Evolutionary conservation across 768 basidiomycete species (phyloP).

Genomic region (Mrakia hoshinonis): DNA sequence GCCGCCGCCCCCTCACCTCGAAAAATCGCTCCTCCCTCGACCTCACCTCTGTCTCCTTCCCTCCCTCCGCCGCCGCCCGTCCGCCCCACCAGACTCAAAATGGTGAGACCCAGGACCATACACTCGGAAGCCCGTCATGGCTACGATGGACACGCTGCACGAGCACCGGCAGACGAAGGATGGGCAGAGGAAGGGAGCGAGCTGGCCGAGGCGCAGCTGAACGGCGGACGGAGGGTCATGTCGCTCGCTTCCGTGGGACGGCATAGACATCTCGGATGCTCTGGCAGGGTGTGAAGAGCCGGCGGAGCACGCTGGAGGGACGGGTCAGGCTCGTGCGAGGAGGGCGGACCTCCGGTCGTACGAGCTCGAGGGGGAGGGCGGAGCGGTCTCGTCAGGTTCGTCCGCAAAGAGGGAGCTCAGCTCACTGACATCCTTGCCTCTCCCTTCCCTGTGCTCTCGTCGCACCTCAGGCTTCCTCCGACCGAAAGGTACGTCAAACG

Average conservation of each 20-base stretch:
- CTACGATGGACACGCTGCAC: background rate
- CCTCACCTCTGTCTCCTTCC: background rate
- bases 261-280: no score
- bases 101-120: background rate
- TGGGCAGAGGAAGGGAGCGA: background rate
- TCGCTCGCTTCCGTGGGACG: background rate
- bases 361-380: background rate
- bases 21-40: background rate
- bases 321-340: background rate
- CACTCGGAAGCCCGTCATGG: background rate
- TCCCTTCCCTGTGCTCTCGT: background rate
- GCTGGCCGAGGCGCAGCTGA: background rate
- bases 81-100: slow-evolving; percentile 13
- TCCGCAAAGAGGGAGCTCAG: background rate
- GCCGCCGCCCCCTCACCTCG: background rate
- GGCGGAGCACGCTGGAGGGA: background rate
- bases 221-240: background rate
- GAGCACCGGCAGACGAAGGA: background rate
- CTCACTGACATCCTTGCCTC: background rate
- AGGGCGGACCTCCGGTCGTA: background rate
- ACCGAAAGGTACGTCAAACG: background rate
- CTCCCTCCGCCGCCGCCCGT: background rate
- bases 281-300: no score
- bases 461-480: slow-evolving; percentile 11
- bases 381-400: background rate